phyloP scores from a whole-genome alignment of 2,329 filamentous ascomycete species.

The Exophiala dermatitidis region DNA sequence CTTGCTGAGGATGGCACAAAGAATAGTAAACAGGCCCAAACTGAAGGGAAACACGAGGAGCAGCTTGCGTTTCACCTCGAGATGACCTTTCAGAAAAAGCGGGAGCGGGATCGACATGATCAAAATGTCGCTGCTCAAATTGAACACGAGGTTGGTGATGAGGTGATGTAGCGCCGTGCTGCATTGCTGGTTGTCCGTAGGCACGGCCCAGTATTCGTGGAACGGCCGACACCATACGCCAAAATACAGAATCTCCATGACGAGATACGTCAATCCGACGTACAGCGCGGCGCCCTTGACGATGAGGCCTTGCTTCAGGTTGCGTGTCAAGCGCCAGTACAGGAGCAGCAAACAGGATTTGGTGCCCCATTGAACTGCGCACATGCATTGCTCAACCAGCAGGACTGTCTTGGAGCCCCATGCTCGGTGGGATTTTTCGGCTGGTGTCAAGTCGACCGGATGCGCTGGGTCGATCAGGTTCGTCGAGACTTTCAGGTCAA shows the following conservation, averaged over 20 bases:
- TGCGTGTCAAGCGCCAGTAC: slow-evolving; percentile 46
- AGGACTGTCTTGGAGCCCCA: slow-evolving; percentile 51
- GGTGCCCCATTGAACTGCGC: slow-evolving; percentile 46
- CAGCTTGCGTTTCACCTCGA: slow-evolving; percentile 44
- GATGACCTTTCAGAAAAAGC: slow-evolving; percentile 37
- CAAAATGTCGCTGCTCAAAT: slow-evolving; percentile 42
- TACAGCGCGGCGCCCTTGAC: slow-evolving; percentile 40
- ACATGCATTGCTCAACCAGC: slow-evolving; percentile 48
- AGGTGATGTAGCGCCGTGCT: slow-evolving; percentile 44
- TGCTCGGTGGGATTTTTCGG: slow-evolving; percentile 38
- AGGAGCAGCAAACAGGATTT: slow-evolving; percentile 49
- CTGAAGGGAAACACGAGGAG: slow-evolving; percentile 51
- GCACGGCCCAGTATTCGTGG: slow-evolving; percentile 47
- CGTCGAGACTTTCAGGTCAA: slow-evolving; percentile 39
- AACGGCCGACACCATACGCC: slow-evolving; percentile 51
- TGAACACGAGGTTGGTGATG: slow-evolving; percentile 44
- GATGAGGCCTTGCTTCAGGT: slow-evolving; percentile 32
- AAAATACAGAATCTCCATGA: slow-evolving; percentile 47
- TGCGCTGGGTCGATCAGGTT: slow-evolving; percentile 39
- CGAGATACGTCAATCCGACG: slow-evolving; percentile 40
- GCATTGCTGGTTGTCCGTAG: slow-evolving; percentile 39
- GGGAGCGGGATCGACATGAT: slow-evolving; percentile 43
- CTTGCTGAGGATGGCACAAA: slow-evolving; percentile 54
- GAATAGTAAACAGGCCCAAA: slow-evolving; percentile 50
- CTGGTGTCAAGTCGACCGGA: slow-evolving; percentile 40